These are phyloP conservation scores for Alternaria gaisen DNA, from an alignment of 2,329 filamentous ascomycete genomes.

Conservation along the genomic window DNA sequence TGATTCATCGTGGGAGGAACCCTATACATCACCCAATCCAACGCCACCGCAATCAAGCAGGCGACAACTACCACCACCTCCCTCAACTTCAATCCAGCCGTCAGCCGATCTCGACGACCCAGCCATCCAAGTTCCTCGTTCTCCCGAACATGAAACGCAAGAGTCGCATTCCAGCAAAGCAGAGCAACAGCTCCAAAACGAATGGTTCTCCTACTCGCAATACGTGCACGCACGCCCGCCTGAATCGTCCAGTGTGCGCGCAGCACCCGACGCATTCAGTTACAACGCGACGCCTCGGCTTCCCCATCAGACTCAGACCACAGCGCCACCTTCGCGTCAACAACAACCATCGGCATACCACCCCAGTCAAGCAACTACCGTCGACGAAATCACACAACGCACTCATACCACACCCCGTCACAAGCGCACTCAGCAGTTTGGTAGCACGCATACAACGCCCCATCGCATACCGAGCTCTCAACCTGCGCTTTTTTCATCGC, in stretches of 20 bases:
- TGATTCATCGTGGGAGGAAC: constrained; percentile 31
- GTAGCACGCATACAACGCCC: constrained; percentile 35
- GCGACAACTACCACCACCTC: not conserved
- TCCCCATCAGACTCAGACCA: not conserved
- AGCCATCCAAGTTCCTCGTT: constrained; percentile 35
- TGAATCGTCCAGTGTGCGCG: constrained; percentile 41
- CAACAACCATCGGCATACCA: constrained; percentile 13
- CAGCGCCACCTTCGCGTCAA: not conserved
- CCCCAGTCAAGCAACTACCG: constrained; percentile 47
- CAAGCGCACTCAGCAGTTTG: constrained; percentile 16
- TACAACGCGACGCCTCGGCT: constrained; percentile 37
- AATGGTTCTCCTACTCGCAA: constrained; percentile 46
- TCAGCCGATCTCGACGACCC: constrained; percentile 29
- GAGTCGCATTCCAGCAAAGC: constrained; percentile 44
- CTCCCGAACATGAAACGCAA: constrained; percentile 33
- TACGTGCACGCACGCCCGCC: constrained; percentile 28
- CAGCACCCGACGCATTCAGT: constrained; percentile 35
- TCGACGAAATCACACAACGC: constrained; percentile 38
- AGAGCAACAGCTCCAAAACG: constrained; percentile 44
- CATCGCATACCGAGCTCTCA: constrained; percentile 31
- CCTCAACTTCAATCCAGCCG: constrained; percentile 14
- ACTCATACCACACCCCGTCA: constrained; percentile 24
- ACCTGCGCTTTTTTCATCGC: constrained; percentile 22
- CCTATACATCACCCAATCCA: not conserved
- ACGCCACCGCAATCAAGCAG: constrained; percentile 14